phyloP scores from a whole-genome alignment of 106 monocot species.

The Acorus calamus region DNA sequence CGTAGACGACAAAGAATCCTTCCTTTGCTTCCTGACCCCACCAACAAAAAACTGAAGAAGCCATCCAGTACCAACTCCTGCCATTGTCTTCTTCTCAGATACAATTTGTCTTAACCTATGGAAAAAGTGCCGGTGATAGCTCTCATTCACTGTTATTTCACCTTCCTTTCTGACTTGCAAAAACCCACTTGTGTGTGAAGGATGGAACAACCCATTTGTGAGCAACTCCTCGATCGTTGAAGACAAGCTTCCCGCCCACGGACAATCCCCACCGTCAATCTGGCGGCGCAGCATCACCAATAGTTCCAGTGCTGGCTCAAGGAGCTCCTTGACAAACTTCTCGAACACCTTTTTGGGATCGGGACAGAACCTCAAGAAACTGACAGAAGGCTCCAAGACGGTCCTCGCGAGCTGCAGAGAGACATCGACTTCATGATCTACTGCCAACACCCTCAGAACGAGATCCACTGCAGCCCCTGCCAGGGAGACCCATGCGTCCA shows the following conservation, averaged over 20 bases:
- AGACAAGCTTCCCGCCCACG: slow-evolving; percentile 19
- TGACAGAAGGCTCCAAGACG: slow-evolving; percentile 54
- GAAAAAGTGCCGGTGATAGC: slow-evolving; percentile 68
- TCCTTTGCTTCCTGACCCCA: slow-evolving; percentile 27
- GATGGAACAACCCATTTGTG: slow-evolving; percentile 78
- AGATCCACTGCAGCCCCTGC: slow-evolving; percentile 33
- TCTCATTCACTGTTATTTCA: slow-evolving; percentile 24
- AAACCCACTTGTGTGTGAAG: slow-evolving; percentile 66
- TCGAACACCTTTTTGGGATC: slow-evolving; percentile 61
- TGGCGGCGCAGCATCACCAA: slow-evolving; percentile 43
- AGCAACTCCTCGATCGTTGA: slow-evolving; percentile 48
- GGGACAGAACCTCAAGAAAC: slow-evolving; percentile 61
- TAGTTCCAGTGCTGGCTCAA: slow-evolving; percentile 55
- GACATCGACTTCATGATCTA: slow-evolving; percentile 5
- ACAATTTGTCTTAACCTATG: slow-evolving; percentile 42
- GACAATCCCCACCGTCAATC: slow-evolving; percentile 9
- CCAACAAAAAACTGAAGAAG: slow-evolving; percentile 51
- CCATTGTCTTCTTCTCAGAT: slow-evolving; percentile 39
- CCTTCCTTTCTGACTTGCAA: slow-evolving; percentile 24
- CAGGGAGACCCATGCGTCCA: slow-evolving; percentile 70
- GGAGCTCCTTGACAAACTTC: slow-evolving; percentile 69
- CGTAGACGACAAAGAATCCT: slow-evolving; percentile 17
- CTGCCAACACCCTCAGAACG: slow-evolving; percentile 19
- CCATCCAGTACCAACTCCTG: slow-evolving; percentile 53
- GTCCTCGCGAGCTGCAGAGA: slow-evolving; percentile 21